Evolutionary conservation across 371 early-diverging fungal species (phyloP).

Genomic region (Haplosporangium sp.): DNA sequence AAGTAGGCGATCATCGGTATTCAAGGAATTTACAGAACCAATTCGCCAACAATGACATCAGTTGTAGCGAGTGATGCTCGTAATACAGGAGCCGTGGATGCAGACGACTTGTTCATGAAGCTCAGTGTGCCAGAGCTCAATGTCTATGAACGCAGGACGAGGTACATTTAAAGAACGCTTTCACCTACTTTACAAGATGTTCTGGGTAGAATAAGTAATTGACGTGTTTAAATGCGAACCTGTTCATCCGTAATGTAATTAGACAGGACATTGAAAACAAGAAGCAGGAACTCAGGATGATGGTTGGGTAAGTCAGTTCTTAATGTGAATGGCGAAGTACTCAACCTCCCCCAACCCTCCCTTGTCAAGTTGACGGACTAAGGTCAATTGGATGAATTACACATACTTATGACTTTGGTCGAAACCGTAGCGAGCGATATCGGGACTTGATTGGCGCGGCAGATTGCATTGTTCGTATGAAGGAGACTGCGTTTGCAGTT

Average conservation of each 20-base stretch:
- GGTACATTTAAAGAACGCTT: conserved; percentile 30
- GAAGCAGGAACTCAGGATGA: conserved; percentile 82
- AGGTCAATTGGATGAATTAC: neutral
- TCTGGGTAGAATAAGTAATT: neutral
- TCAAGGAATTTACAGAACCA: neutral
- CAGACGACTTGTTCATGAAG: conserved; percentile 63
- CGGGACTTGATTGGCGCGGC: conserved; percentile 88
- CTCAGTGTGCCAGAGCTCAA: conserved; percentile 63
- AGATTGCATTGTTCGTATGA: conserved; percentile 84
- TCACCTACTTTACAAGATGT: neutral
- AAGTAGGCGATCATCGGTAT: neutral
- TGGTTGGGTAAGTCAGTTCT: conserved; percentile 82
- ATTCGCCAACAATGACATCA: conserved; percentile 5
- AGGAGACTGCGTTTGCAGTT: conserved; percentile 66
- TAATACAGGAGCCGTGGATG: conserved; percentile 34
- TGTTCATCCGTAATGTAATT: neutral
- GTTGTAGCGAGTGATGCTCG: conserved; percentile 10
- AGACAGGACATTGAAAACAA: conserved; percentile 80
- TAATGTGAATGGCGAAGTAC: neutral
- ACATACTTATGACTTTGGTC: neutral
- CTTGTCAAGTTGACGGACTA: neutral
- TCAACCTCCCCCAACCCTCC: neutral
- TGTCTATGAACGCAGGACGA: conserved; percentile 58
- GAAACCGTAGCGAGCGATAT: conserved; percentile 79
- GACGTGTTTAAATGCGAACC: neutral